phyloP scores from a whole-genome alignment of 208 protist genomes.

The Acanthamoeba sp. region DNA sequence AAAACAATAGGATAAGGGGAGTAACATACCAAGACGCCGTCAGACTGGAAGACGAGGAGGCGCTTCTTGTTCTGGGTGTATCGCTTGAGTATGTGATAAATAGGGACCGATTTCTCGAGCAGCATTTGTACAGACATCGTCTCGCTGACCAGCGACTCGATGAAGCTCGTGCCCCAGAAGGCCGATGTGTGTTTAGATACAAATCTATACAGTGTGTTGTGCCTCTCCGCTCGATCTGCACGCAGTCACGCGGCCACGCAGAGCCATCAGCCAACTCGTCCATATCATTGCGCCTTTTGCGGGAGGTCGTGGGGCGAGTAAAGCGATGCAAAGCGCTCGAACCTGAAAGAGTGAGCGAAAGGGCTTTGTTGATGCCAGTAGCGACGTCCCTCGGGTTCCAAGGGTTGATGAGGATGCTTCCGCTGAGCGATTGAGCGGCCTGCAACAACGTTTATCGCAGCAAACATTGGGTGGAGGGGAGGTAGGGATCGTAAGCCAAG shows the following conservation, averaged over 20 bases:
- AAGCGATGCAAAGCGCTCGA: not conserved
- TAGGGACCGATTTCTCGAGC: slow-evolving; percentile 47
- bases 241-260: not conserved
- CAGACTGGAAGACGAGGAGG: slow-evolving; percentile 43
- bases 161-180: slow-evolving; percentile 64
- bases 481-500: too few species aligned
- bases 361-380: slow-evolving; percentile 44
- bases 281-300: too few species aligned
- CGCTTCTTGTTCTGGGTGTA: slow-evolving; percentile 41
- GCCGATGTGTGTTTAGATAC: slow-evolving; percentile 60
- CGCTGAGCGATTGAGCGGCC: slow-evolving; percentile 61
- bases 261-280: not conserved
- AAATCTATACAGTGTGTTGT: slow-evolving; percentile 69
- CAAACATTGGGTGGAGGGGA: too few species aligned
- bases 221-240: slow-evolving; percentile 18
- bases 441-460: not conserved
- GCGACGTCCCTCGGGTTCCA: slow-evolving; percentile 57
- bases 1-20: not conserved
- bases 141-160: slow-evolving; percentile 53
- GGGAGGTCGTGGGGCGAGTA: too few species aligned
- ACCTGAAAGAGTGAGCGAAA: not conserved
- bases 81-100: slow-evolving; percentile 58
- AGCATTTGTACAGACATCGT: slow-evolving; percentile 71
- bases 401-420: slow-evolving; percentile 35
- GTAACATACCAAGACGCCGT: slow-evolving; percentile 13